phyloP scores from a whole-genome alignment of 1,284 basidiomycete species.

The Agroathelia rolfsii region DNA sequence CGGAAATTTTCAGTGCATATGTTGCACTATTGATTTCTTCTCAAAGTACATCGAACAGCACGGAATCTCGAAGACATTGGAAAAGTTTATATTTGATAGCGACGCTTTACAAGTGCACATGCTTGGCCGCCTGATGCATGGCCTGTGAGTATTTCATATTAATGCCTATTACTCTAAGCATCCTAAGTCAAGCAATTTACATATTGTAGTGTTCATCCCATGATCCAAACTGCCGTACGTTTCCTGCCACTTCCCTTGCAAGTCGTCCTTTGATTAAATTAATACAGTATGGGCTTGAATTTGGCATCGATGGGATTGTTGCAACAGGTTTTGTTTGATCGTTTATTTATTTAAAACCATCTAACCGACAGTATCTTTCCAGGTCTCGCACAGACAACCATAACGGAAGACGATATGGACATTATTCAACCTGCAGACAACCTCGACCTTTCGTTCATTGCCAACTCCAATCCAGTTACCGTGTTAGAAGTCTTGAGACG shows the following conservation, averaged over 20 bases:
- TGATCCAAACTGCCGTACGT: slow-evolving; percentile 57
- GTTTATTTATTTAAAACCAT: neutral
- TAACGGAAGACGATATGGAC: slow-evolving; percentile 3
- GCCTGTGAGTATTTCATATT: slow-evolving; percentile 32
- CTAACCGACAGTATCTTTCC: neutral
- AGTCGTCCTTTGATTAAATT: neutral
- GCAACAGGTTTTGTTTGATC: slow-evolving; percentile 33
- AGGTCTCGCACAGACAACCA: slow-evolving; percentile 47
- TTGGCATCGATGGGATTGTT: slow-evolving; percentile 42
- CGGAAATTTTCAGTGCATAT: no score
- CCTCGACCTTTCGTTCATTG: slow-evolving; percentile 13
- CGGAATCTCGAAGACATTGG: slow-evolving; percentile 35
- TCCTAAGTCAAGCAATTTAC: no score
- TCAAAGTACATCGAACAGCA: slow-evolving; percentile 30
- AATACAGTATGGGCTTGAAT: slow-evolving; percentile 48
- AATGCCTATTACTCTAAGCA: slow-evolving; percentile 8
- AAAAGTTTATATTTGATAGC: slow-evolving; percentile 53
- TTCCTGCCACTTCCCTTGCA: slow-evolving; percentile 9
- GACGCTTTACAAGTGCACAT: slow-evolving; percentile 41
- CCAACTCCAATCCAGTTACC: no score
- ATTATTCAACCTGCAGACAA: slow-evolving; percentile 1
- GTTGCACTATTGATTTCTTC: slow-evolving; percentile 50
- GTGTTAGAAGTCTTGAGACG: slow-evolving; percentile 42
- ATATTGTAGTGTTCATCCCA: slow-evolving; percentile 38
- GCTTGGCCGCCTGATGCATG: slow-evolving; percentile 45